A percentile compares a stretch with the other conserved stretches of the same genome.
phyloP scores from a whole-genome alignment of 306 rosid species.

The Notholithocarpus densiflorus region DNA sequence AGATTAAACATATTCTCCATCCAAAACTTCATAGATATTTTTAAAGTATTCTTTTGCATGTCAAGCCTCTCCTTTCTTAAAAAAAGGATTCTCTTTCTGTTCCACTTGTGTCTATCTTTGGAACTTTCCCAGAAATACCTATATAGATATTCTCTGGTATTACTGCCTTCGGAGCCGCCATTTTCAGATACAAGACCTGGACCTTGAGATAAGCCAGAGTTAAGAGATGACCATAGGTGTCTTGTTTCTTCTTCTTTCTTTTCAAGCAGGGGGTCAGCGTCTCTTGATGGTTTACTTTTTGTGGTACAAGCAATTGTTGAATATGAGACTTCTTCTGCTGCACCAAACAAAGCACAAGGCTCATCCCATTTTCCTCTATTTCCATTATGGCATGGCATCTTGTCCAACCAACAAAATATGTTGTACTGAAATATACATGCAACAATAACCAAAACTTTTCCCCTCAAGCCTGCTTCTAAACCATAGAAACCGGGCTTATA shows the following conservation, averaged over 20 bases:
- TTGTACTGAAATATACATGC: constrained; percentile 97
- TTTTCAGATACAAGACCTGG: constrained; percentile 38
- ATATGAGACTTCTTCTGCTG: constrained; percentile 53
- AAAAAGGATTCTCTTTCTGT: constrained; percentile 63
- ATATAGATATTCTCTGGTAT: constrained; percentile 57
- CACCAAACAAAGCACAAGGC: constrained; percentile 86
- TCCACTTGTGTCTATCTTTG: constrained; percentile 91
- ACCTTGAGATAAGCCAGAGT: constrained; percentile 45
- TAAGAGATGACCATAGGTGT: constrained; percentile 33
- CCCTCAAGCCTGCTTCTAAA: constrained; percentile 91
- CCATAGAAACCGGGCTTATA: constrained; percentile 81
- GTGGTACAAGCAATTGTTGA: too few relatives aligned
- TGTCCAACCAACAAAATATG: constrained; percentile 83
- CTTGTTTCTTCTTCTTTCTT: constrained; percentile 39
- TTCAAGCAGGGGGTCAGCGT: constrained; percentile 35
- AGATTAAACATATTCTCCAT: constrained; percentile 82
- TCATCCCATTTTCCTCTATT: constrained; percentile 76
- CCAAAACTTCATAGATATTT: constrained; percentile 83
- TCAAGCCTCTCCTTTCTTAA: constrained; percentile 91
- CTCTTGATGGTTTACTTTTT: constrained; percentile 27
- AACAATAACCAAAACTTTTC: constrained; percentile 82
- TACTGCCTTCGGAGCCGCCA: constrained; percentile 47
- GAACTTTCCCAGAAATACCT: constrained; percentile 89
- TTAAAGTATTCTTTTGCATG: constrained; percentile 66
- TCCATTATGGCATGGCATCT: constrained; percentile 57